These are phyloP conservation scores for Periconia sp. DNA, from an alignment of 2,329 filamentous ascomycete genomes.

Conservation along the genomic window DNA sequence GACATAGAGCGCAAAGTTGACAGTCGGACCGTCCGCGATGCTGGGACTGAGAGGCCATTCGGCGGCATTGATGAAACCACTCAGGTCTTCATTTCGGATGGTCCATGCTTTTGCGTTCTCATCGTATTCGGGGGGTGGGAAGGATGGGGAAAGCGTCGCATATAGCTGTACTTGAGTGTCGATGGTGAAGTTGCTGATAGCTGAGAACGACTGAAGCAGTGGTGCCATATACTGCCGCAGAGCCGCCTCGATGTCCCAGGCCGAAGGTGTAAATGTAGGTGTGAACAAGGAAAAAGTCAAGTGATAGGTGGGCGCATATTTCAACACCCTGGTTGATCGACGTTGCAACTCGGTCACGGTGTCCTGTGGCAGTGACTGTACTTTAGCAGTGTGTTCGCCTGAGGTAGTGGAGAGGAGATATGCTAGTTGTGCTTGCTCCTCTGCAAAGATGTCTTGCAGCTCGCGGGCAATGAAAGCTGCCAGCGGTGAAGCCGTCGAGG, in stretches of 20 bases:
- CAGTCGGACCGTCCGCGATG: constrained; percentile 87
- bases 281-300: constrained; percentile 95
- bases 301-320: constrained; percentile 92
- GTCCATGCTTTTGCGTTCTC: constrained; percentile 61
- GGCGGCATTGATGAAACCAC: constrained; percentile 94
- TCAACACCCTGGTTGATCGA: constrained; percentile 81
- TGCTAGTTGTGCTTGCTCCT: constrained; percentile 81
- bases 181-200: constrained; percentile 93
- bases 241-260: constrained; percentile 87
- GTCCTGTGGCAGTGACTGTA: constrained; percentile 55
- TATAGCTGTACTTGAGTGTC: constrained; percentile 97
- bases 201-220: constrained; percentile 73
- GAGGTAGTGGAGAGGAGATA: constrained; percentile 48
- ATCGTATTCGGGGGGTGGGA: constrained; percentile 60
- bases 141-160: constrained; percentile 67
- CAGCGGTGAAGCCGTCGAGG: constrained; percentile 70
- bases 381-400: constrained; percentile 46
- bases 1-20: constrained; percentile 94
- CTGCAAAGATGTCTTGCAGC: constrained; percentile 75
- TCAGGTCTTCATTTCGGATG: constrained; percentile 81
- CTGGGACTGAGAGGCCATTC: constrained; percentile 96
- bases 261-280: constrained; percentile 72
- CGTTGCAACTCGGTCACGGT: constrained; percentile 57
- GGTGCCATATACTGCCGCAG: constrained; percentile 80
- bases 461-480: constrained; percentile 78